Evolutionary conservation across 805 yeast genomes (phyloP).

Genomic region (Candida maris): DNA sequence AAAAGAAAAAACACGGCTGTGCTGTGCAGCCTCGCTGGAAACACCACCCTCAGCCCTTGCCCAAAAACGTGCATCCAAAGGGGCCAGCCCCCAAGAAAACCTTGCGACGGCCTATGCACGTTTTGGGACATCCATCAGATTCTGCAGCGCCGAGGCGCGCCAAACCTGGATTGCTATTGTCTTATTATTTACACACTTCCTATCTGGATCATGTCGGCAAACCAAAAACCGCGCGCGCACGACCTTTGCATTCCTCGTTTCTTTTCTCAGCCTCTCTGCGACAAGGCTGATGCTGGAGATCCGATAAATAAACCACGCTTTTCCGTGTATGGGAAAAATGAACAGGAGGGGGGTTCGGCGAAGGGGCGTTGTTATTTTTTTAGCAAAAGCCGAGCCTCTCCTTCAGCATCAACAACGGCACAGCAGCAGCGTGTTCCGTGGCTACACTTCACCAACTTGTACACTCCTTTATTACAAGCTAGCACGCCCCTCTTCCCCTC

Average conservation of each 20-base stretch:
- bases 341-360: too few relatives aligned
- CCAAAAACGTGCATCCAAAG: background rate
- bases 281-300: background rate
- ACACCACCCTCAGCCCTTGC: slow-evolving; percentile 1
- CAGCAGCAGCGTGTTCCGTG: slow-evolving; percentile 1
- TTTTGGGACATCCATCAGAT: background rate
- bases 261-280: slow-evolving; percentile 3
- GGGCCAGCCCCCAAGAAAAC: background rate
- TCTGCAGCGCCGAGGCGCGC: too few relatives aligned
- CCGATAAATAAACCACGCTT: slow-evolving; percentile 1
- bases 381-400: background rate
- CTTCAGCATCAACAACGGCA: background rate
- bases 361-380: too few relatives aligned
- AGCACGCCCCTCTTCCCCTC: too few relatives aligned
- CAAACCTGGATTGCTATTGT: background rate
- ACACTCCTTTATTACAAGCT: slow-evolving; percentile 12
- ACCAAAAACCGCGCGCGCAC: slow-evolving; percentile 3
- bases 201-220: slow-evolving; percentile 3
- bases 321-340: too few relatives aligned
- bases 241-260: slow-evolving; percentile 1
- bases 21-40: too few relatives aligned
- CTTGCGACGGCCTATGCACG: background rate
- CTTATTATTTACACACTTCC: slow-evolving; percentile 4
- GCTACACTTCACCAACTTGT: slow-evolving; percentile 9
- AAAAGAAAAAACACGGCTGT: slow-evolving; percentile 1